phyloP scores from a whole-genome alignment of 495 filamentous ascomycete species.

The Podospora didyma region DNA sequence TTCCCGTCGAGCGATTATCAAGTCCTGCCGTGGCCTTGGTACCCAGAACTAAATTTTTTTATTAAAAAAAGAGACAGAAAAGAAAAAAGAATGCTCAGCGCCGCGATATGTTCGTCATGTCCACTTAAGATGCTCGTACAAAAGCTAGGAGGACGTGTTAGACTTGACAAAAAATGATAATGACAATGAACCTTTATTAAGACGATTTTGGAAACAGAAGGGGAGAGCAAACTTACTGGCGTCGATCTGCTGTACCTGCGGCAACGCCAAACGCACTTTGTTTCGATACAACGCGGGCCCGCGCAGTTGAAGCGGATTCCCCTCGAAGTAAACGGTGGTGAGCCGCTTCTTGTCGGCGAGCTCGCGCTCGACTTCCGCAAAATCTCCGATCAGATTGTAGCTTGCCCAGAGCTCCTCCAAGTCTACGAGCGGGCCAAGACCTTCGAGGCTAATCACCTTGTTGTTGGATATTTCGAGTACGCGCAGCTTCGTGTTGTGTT shows the following conservation, averaged over 20 bases:
- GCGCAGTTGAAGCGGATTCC: slow-evolving; percentile 80
- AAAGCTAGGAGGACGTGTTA: slow-evolving; percentile 21
- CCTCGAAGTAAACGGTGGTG: slow-evolving; percentile 95
- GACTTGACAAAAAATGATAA: neutral
- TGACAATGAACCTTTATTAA: neutral
- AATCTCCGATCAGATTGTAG: slow-evolving; percentile 74
- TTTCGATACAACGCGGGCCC: slow-evolving; percentile 81
- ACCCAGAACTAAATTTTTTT: too few species aligned
- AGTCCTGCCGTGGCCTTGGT: too few species aligned
- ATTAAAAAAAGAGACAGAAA: neutral
- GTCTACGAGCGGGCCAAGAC: slow-evolving; percentile 61
- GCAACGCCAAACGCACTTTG: slow-evolving; percentile 84
- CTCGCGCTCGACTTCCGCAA: slow-evolving; percentile 79
- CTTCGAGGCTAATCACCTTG: slow-evolving; percentile 67
- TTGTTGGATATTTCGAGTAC: slow-evolving; percentile 92
- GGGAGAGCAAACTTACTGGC: slow-evolving; percentile 67
- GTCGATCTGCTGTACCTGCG: slow-evolving; percentile 89
- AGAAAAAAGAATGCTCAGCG: neutral
- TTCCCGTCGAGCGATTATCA: too few species aligned
- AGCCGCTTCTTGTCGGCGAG: slow-evolving; percentile 73
- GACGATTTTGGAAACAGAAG: slow-evolving; percentile 3
- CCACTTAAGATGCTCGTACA: slow-evolving; percentile 24
- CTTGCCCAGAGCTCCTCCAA: slow-evolving; percentile 95
- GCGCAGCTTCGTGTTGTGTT: slow-evolving; percentile 63
- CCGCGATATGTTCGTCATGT: neutral